phyloP scores from a whole-genome alignment of 768 basidiomycete species.

The Tylopilus plumbeoviolaceoides region DNA sequence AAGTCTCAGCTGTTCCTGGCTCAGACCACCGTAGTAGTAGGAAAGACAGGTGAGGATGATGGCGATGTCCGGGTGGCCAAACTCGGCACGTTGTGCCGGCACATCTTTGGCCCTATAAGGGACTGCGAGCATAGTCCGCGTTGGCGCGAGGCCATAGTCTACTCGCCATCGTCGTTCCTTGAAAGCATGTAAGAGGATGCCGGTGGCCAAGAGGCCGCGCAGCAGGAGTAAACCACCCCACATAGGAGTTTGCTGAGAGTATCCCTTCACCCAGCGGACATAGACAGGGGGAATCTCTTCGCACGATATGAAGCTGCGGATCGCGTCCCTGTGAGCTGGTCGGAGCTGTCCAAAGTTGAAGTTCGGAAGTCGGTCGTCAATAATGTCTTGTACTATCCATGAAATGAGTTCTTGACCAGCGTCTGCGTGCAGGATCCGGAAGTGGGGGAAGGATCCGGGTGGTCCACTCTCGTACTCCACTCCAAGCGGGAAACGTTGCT shows the following conservation, averaged over 20 bases:
- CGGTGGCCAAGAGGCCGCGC: conserved; percentile 36
- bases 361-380: conserved; percentile 12
- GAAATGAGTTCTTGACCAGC: conserved; percentile 15
- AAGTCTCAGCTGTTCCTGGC: conserved; percentile 32
- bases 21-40: conserved; percentile 46
- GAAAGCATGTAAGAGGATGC: conserved; percentile 38
- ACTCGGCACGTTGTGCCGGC: conserved; percentile 44
- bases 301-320: conserved; percentile 24
- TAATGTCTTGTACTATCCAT: conserved; percentile 12
- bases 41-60: conserved; percentile 16
- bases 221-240: conserved; percentile 28
- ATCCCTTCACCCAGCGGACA: conserved; percentile 2
- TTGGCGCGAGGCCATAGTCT: conserved; percentile 44
- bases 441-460: conserved; percentile 17
- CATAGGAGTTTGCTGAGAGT: neutral
- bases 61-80: conserved; percentile 50
- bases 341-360: conserved; percentile 13
- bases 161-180: conserved; percentile 45
- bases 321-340: neutral
- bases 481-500: neutral
- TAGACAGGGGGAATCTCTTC: neutral
- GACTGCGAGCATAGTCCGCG: conserved; percentile 45
- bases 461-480: conserved; percentile 14
- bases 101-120: conserved; percentile 53
- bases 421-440: conserved; percentile 20